Conservation (phyloP, 306 rosid genomes). For the Aeschynomene evenia region DNA sequence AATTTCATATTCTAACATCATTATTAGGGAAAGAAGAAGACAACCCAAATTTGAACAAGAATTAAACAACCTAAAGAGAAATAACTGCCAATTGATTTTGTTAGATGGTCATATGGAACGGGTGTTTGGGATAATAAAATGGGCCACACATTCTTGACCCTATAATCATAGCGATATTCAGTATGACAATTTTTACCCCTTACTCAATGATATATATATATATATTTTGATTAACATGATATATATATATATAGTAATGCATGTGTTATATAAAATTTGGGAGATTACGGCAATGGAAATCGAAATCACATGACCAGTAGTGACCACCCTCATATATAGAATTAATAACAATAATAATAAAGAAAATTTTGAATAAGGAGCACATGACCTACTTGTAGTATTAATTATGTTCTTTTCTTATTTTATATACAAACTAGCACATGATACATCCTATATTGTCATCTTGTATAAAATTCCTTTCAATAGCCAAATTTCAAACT, state of each 20-base stretch:
- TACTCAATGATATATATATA: background rate
- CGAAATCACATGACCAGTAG: conserved; percentile 32
- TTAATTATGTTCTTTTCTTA: background rate
- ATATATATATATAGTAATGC: background rate
- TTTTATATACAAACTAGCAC: background rate
- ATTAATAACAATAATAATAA: background rate
- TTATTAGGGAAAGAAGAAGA: background rate
- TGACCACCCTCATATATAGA: too few species aligned
- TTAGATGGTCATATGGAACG: background rate
- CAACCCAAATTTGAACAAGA: background rate
- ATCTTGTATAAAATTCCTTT: background rate
- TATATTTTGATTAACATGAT: too few species aligned
- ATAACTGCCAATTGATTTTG: background rate
- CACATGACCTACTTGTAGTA: conserved; percentile 7
- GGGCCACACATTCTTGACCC: background rate
- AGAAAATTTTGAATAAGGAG: background rate
- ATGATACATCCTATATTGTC: background rate
- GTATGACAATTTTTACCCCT: background rate
- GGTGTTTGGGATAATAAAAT: background rate
- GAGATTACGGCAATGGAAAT: conserved; percentile 23
- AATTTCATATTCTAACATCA: background rate
- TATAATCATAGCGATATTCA: background rate
- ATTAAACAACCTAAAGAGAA: background rate
- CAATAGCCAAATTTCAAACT: background rate
- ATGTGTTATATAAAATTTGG: conserved; percentile 15